phyloP scores from a whole-genome alignment of 257 asterid species.

The Thymus mandschuricus region DNA sequence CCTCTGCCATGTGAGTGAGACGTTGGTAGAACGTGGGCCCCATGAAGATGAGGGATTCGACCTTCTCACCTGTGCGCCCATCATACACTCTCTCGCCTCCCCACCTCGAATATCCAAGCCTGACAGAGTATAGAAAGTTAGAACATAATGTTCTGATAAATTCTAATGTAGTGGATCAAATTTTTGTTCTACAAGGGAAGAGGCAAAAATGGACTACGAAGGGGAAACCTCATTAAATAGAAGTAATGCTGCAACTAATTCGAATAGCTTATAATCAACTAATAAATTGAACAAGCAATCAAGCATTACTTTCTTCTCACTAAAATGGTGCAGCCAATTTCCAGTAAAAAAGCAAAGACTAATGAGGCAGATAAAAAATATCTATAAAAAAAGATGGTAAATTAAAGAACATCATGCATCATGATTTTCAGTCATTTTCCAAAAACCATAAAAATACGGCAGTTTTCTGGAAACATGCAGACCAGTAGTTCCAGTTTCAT shows the following conservation, averaged over 20 bases:
- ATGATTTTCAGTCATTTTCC: neutral
- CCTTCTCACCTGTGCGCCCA: constrained; percentile 82
- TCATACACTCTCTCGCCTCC: constrained; percentile 84
- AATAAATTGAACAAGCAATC: constrained; percentile 4
- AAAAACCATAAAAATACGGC: neutral
- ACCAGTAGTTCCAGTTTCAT: constrained; percentile 15
- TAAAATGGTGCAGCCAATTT: neutral
- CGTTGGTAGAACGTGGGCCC: constrained; percentile 97
- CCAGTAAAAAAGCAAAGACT: neutral
- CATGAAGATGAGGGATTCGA: constrained; percentile 69
- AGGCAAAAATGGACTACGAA: neutral
- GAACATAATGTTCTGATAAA: neutral
- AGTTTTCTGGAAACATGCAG: neutral
- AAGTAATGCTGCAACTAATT: neutral
- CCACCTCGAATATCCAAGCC: constrained; percentile 86
- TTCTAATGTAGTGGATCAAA: neutral
- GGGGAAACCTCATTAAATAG: no score
- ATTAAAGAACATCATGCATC: neutral
- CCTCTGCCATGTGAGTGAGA: constrained; percentile 92
- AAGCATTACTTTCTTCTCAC: neutral
- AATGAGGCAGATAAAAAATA: no score
- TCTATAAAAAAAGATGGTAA: neutral
- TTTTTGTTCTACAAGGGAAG: neutral
- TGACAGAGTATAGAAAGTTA: constrained; percentile 38
- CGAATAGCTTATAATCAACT: neutral